Percentiles rank a stretch among this genome's conserved stretches.
Evolutionary conservation across 106 monocot species (phyloP).

Genomic region (Platanthera guangdongensis): DNA sequence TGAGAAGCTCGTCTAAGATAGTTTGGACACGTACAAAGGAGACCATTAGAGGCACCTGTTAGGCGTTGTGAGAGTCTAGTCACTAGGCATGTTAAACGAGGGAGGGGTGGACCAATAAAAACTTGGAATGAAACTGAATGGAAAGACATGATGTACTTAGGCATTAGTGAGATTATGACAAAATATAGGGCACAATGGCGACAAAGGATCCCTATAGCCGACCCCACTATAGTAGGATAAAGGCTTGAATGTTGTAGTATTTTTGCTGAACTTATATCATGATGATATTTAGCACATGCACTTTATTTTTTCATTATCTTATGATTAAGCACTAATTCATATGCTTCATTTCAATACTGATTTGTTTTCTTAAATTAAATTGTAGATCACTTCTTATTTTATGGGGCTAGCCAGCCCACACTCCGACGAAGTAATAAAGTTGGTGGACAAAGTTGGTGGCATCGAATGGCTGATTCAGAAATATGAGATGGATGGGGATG

Average conservation of each 20-base stretch:
- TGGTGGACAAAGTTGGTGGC: constrained; percentile 94
- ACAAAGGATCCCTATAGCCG: no score
- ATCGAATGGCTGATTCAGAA: constrained; percentile 93
- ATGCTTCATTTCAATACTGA: not conserved
- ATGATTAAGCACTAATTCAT: not conserved
- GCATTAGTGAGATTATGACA: no score
- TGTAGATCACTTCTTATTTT: constrained; percentile 86
- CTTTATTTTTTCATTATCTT: not conserved
- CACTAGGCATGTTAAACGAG: no score
- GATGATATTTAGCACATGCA: not conserved
- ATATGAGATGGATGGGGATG: constrained; percentile 84
- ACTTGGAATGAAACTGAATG: no score
- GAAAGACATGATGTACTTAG: no score
- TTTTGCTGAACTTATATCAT: not conserved
- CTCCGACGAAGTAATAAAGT: constrained; percentile 86
- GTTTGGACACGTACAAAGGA: no score
- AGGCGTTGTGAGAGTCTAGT: no score
- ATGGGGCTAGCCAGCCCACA: constrained; percentile 95
- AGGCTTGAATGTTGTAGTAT: not conserved
- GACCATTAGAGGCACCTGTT: no score
- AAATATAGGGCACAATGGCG: no score
- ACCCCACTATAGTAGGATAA: no score
- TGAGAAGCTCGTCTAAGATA: no score
- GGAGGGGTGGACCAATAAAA: no score
- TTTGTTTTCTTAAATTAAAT: not conserved